These are phyloP conservation scores for Leucaena leucocephala DNA, from an alignment of 306 rosid species.

Conservation along the genomic window DNA sequence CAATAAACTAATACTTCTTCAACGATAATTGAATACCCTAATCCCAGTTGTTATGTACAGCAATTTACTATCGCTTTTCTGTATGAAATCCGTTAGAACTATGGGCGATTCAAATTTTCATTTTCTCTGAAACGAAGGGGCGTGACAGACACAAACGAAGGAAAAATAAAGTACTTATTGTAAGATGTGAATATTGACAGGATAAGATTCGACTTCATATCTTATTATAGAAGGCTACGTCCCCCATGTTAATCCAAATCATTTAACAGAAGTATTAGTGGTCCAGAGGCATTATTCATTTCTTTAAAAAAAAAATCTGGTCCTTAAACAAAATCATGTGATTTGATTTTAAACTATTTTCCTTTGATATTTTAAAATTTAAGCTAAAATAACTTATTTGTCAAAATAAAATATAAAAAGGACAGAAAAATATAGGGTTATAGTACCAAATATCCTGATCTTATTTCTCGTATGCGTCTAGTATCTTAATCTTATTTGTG, in stretches of 20 bases:
- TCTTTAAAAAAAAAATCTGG: no score
- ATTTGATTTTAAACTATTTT: background rate
- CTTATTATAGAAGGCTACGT: background rate
- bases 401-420: background rate
- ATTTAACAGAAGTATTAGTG: background rate
- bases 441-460: no score
- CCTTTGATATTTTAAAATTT: background rate
- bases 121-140: background rate
- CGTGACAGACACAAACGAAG: background rate
- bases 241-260: background rate
- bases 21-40: background rate
- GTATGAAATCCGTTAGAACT: background rate
- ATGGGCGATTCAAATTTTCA: background rate
- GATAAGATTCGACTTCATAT: background rate
- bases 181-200: background rate
- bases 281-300: background rate
- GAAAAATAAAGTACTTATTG: background rate
- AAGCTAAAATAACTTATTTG: no score
- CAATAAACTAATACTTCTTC: background rate
- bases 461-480: no score
- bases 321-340: background rate
- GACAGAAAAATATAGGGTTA: no score
- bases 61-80: background rate
- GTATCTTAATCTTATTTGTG: no score
- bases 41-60: background rate